phyloP scores from a whole-genome alignment of 1,284 basidiomycete species.

The Binderoboletus segoi region DNA sequence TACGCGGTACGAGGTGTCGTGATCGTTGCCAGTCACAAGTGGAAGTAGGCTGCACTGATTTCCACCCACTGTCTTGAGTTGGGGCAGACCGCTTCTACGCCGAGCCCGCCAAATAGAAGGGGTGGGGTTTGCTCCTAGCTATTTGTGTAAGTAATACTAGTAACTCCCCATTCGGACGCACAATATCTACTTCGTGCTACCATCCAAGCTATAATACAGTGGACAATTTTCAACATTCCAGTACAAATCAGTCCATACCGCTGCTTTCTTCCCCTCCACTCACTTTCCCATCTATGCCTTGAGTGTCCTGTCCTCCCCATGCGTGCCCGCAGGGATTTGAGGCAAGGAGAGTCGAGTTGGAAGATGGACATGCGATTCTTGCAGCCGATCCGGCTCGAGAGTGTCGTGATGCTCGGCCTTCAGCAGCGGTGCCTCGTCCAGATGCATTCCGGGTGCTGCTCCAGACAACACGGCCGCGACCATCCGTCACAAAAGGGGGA shows the following conservation, averaged over 20 bases:
- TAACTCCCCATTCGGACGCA: too few species aligned
- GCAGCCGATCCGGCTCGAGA: slow-evolving; percentile 18
- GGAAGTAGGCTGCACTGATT: too few species aligned
- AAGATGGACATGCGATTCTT: slow-evolving; percentile 23
- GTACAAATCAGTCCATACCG: slow-evolving; percentile 14
- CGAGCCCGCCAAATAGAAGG: too few species aligned
- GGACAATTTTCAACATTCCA: neutral
- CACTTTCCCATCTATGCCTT: slow-evolving; percentile 20
- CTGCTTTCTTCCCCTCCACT: slow-evolving; percentile 17
- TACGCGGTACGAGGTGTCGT: too few species aligned
- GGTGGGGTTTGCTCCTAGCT: too few species aligned
- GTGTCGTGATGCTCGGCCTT: slow-evolving; percentile 24
- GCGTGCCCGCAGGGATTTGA: slow-evolving; percentile 53
- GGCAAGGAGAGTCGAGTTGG: slow-evolving; percentile 17
- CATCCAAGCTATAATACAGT: slow-evolving; percentile 21
- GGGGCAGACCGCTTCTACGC: too few species aligned
- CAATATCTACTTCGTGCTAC: neutral
- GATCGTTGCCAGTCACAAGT: too few species aligned
- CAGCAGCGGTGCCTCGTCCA: slow-evolving; percentile 19
- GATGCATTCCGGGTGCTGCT: slow-evolving; percentile 39
- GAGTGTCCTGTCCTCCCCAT: slow-evolving; percentile 26
- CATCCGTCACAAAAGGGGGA: slow-evolving; percentile 62
- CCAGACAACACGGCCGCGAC: slow-evolving; percentile 60
- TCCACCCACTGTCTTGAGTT: too few species aligned
- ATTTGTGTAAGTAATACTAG: too few species aligned